Conservation (phyloP, 441 rosid genomes). For the Pelargonium australe region DNA sequence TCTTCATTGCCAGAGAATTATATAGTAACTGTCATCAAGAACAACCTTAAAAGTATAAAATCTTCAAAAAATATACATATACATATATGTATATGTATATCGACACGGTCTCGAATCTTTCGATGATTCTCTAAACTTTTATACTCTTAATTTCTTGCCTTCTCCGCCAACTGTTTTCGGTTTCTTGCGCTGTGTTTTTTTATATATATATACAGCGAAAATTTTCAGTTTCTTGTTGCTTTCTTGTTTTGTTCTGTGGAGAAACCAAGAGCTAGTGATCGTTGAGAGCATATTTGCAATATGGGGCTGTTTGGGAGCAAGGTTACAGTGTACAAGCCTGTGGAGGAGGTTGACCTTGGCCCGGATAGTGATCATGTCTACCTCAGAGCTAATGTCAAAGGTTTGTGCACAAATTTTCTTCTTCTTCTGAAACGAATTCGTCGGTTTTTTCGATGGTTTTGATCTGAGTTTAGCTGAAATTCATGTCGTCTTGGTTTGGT, state of each 20-base stretch:
- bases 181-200: background rate
- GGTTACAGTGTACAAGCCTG: constrained; percentile 44
- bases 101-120: background rate
- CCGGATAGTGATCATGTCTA: constrained; percentile 39
- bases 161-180: background rate
- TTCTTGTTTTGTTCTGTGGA: background rate
- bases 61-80: background rate
- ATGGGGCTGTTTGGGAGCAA: constrained; percentile 42
- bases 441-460: background rate
- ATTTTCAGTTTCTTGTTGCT: background rate
- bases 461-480: too few species aligned
- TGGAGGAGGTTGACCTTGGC: constrained; percentile 36
- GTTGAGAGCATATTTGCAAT: background rate
- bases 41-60: background rate
- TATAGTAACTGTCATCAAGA: background rate
- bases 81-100: background rate
- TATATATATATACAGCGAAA: background rate
- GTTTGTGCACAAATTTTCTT: constrained; percentile 16
- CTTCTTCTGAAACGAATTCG: background rate
- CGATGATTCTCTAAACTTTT: background rate
- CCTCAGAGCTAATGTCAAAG: constrained; percentile 49
- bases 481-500: too few species aligned
- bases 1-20: background rate
- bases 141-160: background rate
- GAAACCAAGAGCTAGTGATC: background rate